Percentiles rank a stretch among this genome's conserved stretches.
These are phyloP conservation scores for Musa acuminata DNA, from an alignment of 176 grass and related monocot genomes.

Conservation along the genomic window DNA sequence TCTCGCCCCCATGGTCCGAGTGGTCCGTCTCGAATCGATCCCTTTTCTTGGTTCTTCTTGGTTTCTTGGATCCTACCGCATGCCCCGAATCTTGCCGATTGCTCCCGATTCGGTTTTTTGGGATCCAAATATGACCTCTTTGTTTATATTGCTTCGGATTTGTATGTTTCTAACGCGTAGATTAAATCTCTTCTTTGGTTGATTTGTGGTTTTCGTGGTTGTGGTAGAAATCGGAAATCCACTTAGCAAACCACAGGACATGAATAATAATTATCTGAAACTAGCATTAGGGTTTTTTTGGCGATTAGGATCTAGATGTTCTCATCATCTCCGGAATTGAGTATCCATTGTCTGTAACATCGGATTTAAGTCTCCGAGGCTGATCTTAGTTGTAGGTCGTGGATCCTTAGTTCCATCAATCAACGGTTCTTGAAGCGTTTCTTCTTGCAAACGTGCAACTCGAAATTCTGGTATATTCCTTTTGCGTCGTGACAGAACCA, in stretches of 20 bases:
- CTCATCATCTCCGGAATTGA: neutral
- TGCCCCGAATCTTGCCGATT: neutral
- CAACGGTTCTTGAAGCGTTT: too few species aligned
- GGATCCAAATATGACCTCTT: too few species aligned
- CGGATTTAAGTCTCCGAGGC: too few species aligned
- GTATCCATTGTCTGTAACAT: neutral
- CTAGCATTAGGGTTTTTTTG: neutral
- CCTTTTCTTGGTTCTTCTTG: too few species aligned
- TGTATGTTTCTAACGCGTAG: too few species aligned
- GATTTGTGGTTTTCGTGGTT: neutral
- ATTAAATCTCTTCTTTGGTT: too few species aligned
- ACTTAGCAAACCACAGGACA: neutral
- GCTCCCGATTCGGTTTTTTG: neutral
- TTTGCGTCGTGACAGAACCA: too few species aligned
- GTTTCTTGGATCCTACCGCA: neutral
- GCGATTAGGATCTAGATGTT: neutral
- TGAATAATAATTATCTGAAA: neutral
- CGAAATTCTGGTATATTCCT: too few species aligned
- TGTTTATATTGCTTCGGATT: too few species aligned
- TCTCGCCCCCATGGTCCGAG: constrained; percentile 88
- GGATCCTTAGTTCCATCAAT: too few species aligned
- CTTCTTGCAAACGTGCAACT: too few species aligned
- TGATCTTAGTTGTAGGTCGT: too few species aligned
- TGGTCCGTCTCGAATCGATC: constrained; percentile 32
- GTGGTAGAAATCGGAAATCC: neutral